Conservation (phyloP, 208 protist genomes). For the Acanthamoeba castellanii region DNA sequence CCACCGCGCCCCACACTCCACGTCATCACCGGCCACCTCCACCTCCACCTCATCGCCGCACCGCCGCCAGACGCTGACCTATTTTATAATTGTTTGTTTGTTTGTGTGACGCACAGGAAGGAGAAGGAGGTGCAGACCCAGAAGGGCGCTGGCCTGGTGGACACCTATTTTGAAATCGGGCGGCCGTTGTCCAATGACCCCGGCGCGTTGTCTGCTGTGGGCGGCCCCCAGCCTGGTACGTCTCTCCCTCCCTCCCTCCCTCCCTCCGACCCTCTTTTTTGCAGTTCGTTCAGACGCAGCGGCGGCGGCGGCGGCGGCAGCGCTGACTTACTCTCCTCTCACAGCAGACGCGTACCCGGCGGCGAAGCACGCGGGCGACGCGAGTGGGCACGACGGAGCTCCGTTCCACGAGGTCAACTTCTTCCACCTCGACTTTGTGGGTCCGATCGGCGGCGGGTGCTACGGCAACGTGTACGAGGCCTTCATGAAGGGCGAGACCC, state of each 20-base stretch:
- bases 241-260: too few relatives aligned
- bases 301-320: too few relatives aligned
- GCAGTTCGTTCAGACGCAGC: too few relatives aligned
- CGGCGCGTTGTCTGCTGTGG: too few relatives aligned
- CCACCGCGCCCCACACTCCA: too few relatives aligned
- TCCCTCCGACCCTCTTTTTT: too few relatives aligned
- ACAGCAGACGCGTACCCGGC: neutral
- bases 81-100: too few relatives aligned
- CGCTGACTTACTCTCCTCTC: neutral
- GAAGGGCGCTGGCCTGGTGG: conserved; percentile 53
- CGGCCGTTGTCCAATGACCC: conserved; percentile 2
- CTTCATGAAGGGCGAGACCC: conserved; percentile 18
- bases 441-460: conserved; percentile 41
- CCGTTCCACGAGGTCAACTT: conserved; percentile 47
- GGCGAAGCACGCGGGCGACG: neutral
- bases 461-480: conserved; percentile 65
- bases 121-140: conserved; percentile 58
- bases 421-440: conserved; percentile 59
- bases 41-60: too few relatives aligned
- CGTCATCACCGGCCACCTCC: too few relatives aligned
- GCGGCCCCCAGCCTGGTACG: neutral
- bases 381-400: neutral
- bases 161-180: conserved; percentile 63
- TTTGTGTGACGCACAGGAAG: neutral
- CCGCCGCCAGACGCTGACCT: too few relatives aligned